Evolutionary conservation across 805 yeast species (phyloP).

Genomic region (Metahyphopichia silvanorum): DNA sequence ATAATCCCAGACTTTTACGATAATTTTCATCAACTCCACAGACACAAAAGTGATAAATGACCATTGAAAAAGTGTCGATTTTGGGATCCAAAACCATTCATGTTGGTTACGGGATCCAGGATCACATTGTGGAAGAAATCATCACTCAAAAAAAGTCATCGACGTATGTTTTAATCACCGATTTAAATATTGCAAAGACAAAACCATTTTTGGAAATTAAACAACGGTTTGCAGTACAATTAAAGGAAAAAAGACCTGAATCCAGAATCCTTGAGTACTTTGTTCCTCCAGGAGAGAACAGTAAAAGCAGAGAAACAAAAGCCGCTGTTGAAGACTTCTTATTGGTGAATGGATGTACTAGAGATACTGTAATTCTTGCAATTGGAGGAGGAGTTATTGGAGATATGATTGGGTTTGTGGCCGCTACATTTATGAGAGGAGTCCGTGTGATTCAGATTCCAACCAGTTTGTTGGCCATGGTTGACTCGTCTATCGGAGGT

Average conservation of each 20-base stretch:
- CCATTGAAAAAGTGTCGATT: conserved; percentile 59
- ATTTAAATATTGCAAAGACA: conserved; percentile 70
- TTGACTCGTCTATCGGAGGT: conserved; percentile 97
- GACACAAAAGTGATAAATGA: too few relatives aligned
- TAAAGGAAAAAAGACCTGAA: conserved; percentile 38
- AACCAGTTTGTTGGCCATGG: conserved; percentile 93
- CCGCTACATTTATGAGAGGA: conserved; percentile 99
- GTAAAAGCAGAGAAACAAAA: conserved; percentile 83
- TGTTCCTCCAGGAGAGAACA: conserved; percentile 91
- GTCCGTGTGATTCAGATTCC: conserved; percentile 92
- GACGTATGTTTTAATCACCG: conserved; percentile 89
- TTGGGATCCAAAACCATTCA: conserved; percentile 83
- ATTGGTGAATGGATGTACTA: conserved; percentile 80
- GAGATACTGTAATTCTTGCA: conserved; percentile 92
- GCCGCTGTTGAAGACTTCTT: conserved; percentile 91
- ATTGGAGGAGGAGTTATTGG: conserved; percentile 99
- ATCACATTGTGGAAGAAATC: conserved; percentile 69
- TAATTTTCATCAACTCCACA: too few relatives aligned
- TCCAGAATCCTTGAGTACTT: conserved; percentile 70
- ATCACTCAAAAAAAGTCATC: conserved; percentile 68
- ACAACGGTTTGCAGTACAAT: conserved; percentile 36
- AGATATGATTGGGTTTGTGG: conserved; percentile 98
- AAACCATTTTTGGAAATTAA: conserved; percentile 53
- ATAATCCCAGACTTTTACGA: too few relatives aligned
- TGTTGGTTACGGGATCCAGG: conserved; percentile 80